Base-by-base conservation (phyloP, 2,329 filamentous ascomycete species). In the Paramyrothecium roridum region DNA sequence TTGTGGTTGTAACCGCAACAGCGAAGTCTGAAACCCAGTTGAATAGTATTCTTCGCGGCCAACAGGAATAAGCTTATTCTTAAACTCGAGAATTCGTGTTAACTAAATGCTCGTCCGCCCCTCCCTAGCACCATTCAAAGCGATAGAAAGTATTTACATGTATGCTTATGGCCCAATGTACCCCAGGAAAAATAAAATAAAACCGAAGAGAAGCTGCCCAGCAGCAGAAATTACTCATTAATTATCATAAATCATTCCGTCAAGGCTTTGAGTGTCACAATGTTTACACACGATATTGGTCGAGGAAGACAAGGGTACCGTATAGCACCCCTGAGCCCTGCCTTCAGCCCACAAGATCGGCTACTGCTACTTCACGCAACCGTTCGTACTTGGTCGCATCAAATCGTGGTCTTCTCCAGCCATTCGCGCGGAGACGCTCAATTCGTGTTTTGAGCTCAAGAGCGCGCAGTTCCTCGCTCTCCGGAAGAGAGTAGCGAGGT, bases 361-460 rank as follows among this genome's bases (percentile, higher is more conserved):
- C 76, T 54, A 85, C 67, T 43, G 76, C 81, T 52, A 70, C 74
- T 61, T 80, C 79, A 16, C 80, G 71, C 10, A 85, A 70, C 20
- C 74, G 73, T 64, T 82, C 78, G 62, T 86, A 85, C 40, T 79
- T 74, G 48, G 70, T 67, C 7, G 71, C 69, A 57, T 86, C 78
- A 59, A 86, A 86, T 21, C 82, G 76, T 60, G 77, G 77, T 26
- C 83, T 71, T 62, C 76, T 76, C 82, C 83, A 85, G 2, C 81
- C 81, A 51, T 63, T 73, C n/a, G 76, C 76, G 20, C 80, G 76
- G 12, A 86, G 68, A 11, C 78, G 74, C 67, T 82, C 80, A 59
- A 85, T 84, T 22, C 82, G 76, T 8, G 78, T 73, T 56, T 74
- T 72, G 3, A 82, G 68, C 34, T 82, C 79, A 19, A 74, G 61